Conservation (phyloP, 2,329 filamentous ascomycete species). For the Colletotrichum chrysophilum region DNA sequence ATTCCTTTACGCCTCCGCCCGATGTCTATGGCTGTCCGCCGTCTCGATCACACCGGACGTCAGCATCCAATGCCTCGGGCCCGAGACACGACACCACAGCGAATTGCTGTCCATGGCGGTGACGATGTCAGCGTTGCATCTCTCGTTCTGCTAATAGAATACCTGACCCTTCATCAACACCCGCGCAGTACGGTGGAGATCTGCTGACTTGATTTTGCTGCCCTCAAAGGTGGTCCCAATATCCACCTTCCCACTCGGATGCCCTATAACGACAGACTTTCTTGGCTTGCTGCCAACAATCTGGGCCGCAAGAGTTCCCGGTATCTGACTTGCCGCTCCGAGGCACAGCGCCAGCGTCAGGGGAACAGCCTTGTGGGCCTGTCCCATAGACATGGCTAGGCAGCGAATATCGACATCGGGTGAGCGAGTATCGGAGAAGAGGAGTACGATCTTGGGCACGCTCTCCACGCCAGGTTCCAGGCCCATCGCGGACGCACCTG, state of each 20-base stretch:
- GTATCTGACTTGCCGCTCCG: constrained; percentile 41
- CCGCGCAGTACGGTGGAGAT: constrained; percentile 51
- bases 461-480: constrained; percentile 39
- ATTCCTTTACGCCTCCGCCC: neutral
- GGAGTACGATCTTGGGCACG: constrained; percentile 50
- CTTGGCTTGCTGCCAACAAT: constrained; percentile 27
- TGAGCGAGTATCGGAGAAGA: constrained; percentile 36
- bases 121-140: neutral
- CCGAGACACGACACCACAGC: neutral
- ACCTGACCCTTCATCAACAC: constrained; percentile 55
- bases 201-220: constrained; percentile 47
- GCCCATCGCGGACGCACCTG: constrained; percentile 43
- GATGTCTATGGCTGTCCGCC: neutral
- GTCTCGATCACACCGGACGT: neutral
- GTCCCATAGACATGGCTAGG: constrained; percentile 51
- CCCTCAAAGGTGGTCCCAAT: constrained; percentile 47
- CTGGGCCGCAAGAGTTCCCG: constrained; percentile 45
- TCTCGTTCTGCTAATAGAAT: constrained; percentile 39
- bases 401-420: constrained; percentile 45
- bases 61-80: neutral
- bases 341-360: constrained; percentile 45
- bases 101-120: neutral
- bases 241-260: constrained; percentile 52
- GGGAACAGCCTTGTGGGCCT: constrained; percentile 48
- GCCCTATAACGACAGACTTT: constrained; percentile 44